Evolutionary conservation across 139 green algal species (phyloP), one percentile per base, ranked within the genome.

Genomic region (Chlorella sp.): DNA sequence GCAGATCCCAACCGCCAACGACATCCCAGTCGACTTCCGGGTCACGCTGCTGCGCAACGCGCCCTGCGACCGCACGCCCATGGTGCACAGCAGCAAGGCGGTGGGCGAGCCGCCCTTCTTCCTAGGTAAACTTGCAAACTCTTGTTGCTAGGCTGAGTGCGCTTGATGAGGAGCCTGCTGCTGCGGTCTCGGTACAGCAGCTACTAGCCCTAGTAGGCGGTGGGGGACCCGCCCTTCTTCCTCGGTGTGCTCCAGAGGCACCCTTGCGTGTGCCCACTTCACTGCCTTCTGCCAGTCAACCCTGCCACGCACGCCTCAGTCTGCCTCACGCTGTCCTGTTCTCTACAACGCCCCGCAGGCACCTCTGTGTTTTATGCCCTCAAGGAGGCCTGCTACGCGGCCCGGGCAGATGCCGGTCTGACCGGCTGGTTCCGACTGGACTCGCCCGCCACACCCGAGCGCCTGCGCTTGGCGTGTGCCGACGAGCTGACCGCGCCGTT

Each of bases 101-200:
- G 94, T 99, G 8, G 97, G 97, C 2, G 97, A 99, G 91, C 97
- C 97, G 24, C 97, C 97, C 13, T 96, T 99, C 87, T 95, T 97
- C 86, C 90, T 99, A 78, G 95, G 76, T 82, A 40, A 58, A 56
- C 26, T 26, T 30, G 30, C 19, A 22, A 68, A 68, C 60, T n/a
- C n/a, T n/a, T n/a, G n/a, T n/a, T n/a, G n/a, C n/a, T n/a, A n/a
- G n/a, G n/a, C n/a, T n/a, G n/a, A n/a, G n/a, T n/a, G n/a, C n/a
- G n/a, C n/a, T n/a, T n/a, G n/a, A n/a, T 68, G 60, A 6, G 6
- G 32, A n/a, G 60, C 19, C 60, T 30, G 20, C 60, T 68, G 60
- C 19, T 68, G 60, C 19, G 58, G 58, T 22, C n/a, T n/a, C n/a
- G n/a, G n/a, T 67, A 32, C 5, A 22, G 58, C 58, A 32, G 58